Conservation (phyloP, 768 basidiomycete species). For the Coprinopsis sp. region DNA sequence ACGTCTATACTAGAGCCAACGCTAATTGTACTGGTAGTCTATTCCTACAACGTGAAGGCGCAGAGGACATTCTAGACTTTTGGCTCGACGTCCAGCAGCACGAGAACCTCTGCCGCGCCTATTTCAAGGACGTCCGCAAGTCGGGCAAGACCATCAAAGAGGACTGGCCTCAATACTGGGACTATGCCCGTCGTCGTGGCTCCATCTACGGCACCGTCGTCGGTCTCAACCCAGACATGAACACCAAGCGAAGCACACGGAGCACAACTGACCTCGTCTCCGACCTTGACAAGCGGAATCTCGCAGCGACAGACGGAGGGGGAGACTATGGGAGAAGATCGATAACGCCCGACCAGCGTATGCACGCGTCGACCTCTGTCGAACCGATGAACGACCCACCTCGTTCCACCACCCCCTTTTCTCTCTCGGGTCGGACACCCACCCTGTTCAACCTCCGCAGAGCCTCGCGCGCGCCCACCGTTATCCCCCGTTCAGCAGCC, state of each 20-base stretch:
- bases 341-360: slow-evolving; percentile 50
- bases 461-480: slow-evolving; percentile 85
- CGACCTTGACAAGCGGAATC: slow-evolving; percentile 67
- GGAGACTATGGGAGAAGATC: slow-evolving; percentile 50
- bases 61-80: slow-evolving; percentile 95
- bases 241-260: slow-evolving; percentile 73
- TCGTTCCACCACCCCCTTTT: slow-evolving; percentile 78
- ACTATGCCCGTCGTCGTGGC: slow-evolving; percentile 86
- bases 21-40: slow-evolving; percentile 45
- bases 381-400: slow-evolving; percentile 43
- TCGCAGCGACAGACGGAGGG: slow-evolving; percentile 46
- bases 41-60: slow-evolving; percentile 92
- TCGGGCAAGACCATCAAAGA: slow-evolving; percentile 90
- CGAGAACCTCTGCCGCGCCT: slow-evolving; percentile 96
- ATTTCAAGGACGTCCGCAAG: slow-evolving; percentile 98
- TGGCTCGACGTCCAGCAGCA: slow-evolving; percentile 99
- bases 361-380: slow-evolving; percentile 42
- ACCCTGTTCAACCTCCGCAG: slow-evolving; percentile 73
- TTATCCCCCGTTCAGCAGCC: slow-evolving; percentile 88
- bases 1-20: too few species aligned
- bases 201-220: slow-evolving; percentile 92
- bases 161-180: slow-evolving; percentile 99
- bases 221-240: slow-evolving; percentile 57
- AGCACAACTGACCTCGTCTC: slow-evolving; percentile 70
- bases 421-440: slow-evolving; percentile 67